Conservation (phyloP, 2,329 filamentous ascomycete genomes). For the Diaporthe citriasiana region DNA sequence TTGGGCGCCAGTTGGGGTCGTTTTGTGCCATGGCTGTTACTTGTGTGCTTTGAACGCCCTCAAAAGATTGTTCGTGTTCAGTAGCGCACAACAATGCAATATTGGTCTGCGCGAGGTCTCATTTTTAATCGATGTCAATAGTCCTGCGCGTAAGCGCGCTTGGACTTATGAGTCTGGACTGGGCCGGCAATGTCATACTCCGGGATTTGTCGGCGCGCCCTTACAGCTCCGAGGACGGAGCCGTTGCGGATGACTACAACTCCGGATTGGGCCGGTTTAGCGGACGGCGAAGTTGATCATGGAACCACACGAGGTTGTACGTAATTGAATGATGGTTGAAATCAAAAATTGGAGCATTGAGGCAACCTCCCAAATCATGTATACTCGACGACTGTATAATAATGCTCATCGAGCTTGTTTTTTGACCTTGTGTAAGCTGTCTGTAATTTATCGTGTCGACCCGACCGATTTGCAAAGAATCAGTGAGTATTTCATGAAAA, state of each 20-base stretch:
- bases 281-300: neutral
- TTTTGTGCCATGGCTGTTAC: neutral
- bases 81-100: too few species aligned
- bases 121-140: accelerated
- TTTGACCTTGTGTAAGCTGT: neutral
- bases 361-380: neutral
- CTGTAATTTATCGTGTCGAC: neutral
- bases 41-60: neutral
- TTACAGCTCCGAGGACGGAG: conserved; percentile 14
- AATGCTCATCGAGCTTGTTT: neutral
- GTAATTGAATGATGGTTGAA: neutral
- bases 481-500: too few species aligned
- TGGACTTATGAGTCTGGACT: neutral
- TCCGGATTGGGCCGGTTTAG: neutral
- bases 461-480: neutral
- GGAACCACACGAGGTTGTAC: neutral
- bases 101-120: neutral
- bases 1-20: conserved; percentile 47
- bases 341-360: too few species aligned
- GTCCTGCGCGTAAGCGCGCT: neutral
- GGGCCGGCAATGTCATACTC: conserved; percentile 15
- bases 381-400: neutral
- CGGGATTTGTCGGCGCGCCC: neutral
- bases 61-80: neutral
- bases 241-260: conserved; percentile 19